Percentiles rank a stretch among this genome's conserved stretches.
These are phyloP conservation scores for Isoetes engelmannii DNA, from an alignment of 83 land plant species.

Conservation along the genomic window DNA sequence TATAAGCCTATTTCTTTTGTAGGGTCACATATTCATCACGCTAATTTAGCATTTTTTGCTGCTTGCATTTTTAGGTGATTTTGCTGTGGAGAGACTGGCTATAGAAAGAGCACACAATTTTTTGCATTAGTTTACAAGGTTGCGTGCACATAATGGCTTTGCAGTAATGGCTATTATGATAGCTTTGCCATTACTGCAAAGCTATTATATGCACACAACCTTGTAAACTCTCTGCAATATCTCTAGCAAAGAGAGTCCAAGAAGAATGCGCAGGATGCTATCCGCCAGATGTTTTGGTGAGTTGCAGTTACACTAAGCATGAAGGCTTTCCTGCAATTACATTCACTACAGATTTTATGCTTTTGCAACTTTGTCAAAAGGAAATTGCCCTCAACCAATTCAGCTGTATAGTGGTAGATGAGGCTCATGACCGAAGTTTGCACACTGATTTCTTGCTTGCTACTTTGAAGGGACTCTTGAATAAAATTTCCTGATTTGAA, in stretches of 20 bases:
- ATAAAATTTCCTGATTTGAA: conserved; percentile 41
- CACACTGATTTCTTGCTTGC: conserved; percentile 76
- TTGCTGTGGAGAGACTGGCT: conserved; percentile 85
- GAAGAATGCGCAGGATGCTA: conserved; percentile 62
- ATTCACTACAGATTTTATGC: conserved; percentile 62
- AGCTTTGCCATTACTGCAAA: no score
- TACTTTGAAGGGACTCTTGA: conserved; percentile 41
- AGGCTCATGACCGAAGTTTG: conserved; percentile 86
- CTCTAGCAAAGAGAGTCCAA: conserved; percentile 53
- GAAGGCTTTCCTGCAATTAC: conserved; percentile 25
- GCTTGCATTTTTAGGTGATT: conserved; percentile 29
- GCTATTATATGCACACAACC: conserved; percentile 79
- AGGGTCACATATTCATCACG: no score
- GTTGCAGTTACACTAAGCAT: conserved; percentile 25
- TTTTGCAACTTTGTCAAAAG: conserved; percentile 61
- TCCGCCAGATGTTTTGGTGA: conserved; percentile 27
- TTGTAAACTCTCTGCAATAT: conserved; percentile 59
- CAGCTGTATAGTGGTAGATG: conserved; percentile 67
- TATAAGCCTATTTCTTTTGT: neutral
- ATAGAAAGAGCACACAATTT: conserved; percentile 93
- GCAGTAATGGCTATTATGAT: conserved; percentile 37
- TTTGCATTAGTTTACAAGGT: conserved; percentile 76
- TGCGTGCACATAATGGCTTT: conserved; percentile 66
- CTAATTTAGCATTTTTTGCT: no score
- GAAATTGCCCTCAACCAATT: conserved; percentile 39